A percentile compares a stretch with the other conserved stretches of the same genome.
Conservation (phyloP, 2,329 filamentous ascomycete genomes). For the Aspergillus transmontanensis region DNA sequence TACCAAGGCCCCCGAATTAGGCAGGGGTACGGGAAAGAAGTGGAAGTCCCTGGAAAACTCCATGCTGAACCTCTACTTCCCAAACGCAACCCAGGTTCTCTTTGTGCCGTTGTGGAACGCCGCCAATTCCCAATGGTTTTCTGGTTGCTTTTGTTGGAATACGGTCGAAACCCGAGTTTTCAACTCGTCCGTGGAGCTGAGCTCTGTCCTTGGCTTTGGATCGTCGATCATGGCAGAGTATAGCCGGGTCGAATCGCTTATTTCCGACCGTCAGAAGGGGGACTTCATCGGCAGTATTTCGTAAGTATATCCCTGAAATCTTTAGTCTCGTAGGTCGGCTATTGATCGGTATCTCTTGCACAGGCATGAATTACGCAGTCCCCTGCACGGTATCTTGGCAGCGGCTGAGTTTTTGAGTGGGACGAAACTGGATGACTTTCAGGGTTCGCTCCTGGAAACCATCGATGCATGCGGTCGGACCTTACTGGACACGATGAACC, state of each 20-base stretch:
- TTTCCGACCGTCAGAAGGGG: constrained; percentile 47
- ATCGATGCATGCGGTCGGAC: constrained; percentile 47
- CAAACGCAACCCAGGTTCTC: constrained; percentile 50
- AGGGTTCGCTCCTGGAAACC: constrained; percentile 42
- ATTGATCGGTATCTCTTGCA: neutral
- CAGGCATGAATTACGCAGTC: constrained; percentile 46
- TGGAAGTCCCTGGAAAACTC: constrained; percentile 40
- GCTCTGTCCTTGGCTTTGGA: constrained; percentile 45
- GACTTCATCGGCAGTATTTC: constrained; percentile 49
- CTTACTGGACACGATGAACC: constrained; percentile 48
- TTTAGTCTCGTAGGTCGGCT: neutral
- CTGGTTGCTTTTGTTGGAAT: constrained; percentile 49
- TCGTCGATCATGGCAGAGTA: constrained; percentile 48
- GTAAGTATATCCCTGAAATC: constrained; percentile 17
- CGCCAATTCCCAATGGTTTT: constrained; percentile 50
- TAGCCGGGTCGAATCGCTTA: constrained; percentile 45
- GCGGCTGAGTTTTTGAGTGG: constrained; percentile 45
- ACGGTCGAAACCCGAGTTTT: constrained; percentile 40
- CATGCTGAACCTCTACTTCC: constrained; percentile 49
- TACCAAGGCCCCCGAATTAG: constrained; percentile 19
- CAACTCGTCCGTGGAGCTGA: constrained; percentile 40
- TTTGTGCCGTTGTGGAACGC: constrained; percentile 57
- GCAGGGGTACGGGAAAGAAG: constrained; percentile 28
- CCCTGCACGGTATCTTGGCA: constrained; percentile 46
- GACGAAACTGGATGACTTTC: constrained; percentile 43